These are phyloP conservation scores for Rhizopus stolonifer DNA, from an alignment of 371 early-diverging fungal species.

Conservation along the genomic window DNA sequence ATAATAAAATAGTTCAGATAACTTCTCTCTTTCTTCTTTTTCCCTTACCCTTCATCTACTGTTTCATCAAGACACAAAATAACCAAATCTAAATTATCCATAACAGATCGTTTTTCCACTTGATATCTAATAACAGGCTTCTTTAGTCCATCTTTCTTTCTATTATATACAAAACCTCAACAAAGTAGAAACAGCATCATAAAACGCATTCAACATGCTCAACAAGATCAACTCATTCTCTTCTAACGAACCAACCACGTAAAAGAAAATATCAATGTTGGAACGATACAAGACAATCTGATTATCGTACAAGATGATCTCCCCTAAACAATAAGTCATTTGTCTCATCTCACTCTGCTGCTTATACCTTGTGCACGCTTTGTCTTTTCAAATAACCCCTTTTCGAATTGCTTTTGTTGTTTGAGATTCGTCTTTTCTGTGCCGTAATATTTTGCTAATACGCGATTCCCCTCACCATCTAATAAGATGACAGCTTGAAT, in stretches of 20 bases:
- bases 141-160: background rate
- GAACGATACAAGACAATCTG: constrained; percentile 86
- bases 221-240: constrained; percentile 93
- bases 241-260: constrained; percentile 87
- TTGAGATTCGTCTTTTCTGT: constrained; percentile 59
- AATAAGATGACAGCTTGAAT: constrained; percentile 86
- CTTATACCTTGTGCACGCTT: constrained; percentile 60
- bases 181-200: constrained; percentile 82
- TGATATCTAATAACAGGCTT: constrained; percentile 60
- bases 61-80: constrained; percentile 93
- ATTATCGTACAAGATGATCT: constrained; percentile 89
- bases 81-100: constrained; percentile 90
- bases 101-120: constrained; percentile 86
- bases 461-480: constrained; percentile 91
- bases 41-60: constrained; percentile 88
- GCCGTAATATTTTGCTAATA: constrained; percentile 91
- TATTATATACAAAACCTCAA: constrained; percentile 61
- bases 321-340: constrained; percentile 45
- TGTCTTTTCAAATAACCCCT: constrained; percentile 89
- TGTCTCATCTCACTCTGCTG: background rate
- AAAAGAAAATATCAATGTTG: constrained; percentile 86
- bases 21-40: constrained; percentile 1
- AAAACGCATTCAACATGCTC: constrained; percentile 76
- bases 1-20: background rate
- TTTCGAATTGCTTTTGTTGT: constrained; percentile 92